Base-by-base conservation (phyloP, 2,329 filamentous ascomycete species). In the Neofusicoccum sp. region DNA sequence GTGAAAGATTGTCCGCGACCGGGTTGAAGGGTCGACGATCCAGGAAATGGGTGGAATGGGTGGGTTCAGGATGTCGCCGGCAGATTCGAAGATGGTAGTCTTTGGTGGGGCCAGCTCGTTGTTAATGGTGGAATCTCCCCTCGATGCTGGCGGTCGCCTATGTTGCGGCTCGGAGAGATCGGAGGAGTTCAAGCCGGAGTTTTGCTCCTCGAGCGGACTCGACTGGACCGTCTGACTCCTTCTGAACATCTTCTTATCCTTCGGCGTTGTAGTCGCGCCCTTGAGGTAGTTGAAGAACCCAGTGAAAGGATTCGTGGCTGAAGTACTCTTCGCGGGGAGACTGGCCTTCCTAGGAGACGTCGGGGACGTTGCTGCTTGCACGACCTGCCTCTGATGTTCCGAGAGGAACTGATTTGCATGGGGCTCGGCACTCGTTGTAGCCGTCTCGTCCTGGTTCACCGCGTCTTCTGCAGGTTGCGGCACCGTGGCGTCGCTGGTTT, bases 41-140 rank as follows among this genome's bases (percentile, higher is more conserved):
- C 91, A 99, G 45, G 92, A 88, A 3, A 85, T 80, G 0, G 89
- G 84, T 14, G 95, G 93, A 34, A 98, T 77, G 49, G 92, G 93
- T 4, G 95, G 95, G 71, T 93, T 96, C 41, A 99, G 83, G 3
- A 99, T 79, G 73, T 99, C 93, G 9, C 92, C 91, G 0, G 95
- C 95, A 4, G 93, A 93, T 76, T 99, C 95, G 63, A 99, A 96
- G 64, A 99, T 89, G 0, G 91, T 96, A 0, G 95, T 98, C 68
- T 86, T 89, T 0, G 95, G 95, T 3, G 95, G 95, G 6, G 91
- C 88, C 57, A 84, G 80, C 59, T 89, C 72, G 47, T 77, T 75
- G 51, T 69, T 66, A 7, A 73, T 68, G 3, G 79, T 66, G 3
- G 82, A 82, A 62, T 82, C 48, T 14, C 43, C 61, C 6, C 56